Base-by-base conservation (phyloP, 2,329 filamentous ascomycete genomes). In the Colletotrichum tropicicola region DNA sequence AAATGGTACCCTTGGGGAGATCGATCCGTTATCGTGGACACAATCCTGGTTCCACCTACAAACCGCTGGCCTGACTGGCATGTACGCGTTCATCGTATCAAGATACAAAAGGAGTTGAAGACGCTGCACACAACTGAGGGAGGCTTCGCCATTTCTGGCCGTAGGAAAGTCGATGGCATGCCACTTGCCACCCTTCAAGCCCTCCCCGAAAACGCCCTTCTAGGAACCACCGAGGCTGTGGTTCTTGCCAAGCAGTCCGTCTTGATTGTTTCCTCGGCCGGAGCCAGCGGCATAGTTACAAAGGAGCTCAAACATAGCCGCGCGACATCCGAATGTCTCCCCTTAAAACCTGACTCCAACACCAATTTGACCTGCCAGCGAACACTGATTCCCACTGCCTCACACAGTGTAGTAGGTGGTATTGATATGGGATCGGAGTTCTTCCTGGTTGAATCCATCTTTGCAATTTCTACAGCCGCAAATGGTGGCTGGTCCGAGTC, bases 11-110 rank as follows among this genome's bases (percentile, higher is more conserved):
- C 72, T 2, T 76, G 74, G 73, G 68, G 70, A 1, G 74, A 76
- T 54, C 39, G 70, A 2, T 58, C 67, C 1, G 66, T 76, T 0
- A 54, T 59, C 8, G 59, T 78, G 3, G 68, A 74, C 10, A 73
- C 75, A 0, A 69, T 71, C 0, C 48, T 77, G 5, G 58, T 77
- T 3, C 70, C 75, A 0, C 75, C 75, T 0, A 71, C 70, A 1
- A 57, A 66, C n/a, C 59, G 70, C 7, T 77, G 74, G 75, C 75
- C 75, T 1, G 74, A 77, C 19, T 78, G 75, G 75, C 74, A 78
- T 61, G 35, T 74, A 0, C 47, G 75, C 0, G 41, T 74, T 0
- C 75, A 77, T 41, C 68, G 67, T 0, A 19, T 73, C 32, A 41
- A 32, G n/a, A 12, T 51, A 0, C 47, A 49, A 3, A 25, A 19